A percentile compares a stretch with the other conserved stretches of the same genome.
Conservation (phyloP, 2,329 filamentous ascomycete genomes). For the Endocalyx cinctus region DNA sequence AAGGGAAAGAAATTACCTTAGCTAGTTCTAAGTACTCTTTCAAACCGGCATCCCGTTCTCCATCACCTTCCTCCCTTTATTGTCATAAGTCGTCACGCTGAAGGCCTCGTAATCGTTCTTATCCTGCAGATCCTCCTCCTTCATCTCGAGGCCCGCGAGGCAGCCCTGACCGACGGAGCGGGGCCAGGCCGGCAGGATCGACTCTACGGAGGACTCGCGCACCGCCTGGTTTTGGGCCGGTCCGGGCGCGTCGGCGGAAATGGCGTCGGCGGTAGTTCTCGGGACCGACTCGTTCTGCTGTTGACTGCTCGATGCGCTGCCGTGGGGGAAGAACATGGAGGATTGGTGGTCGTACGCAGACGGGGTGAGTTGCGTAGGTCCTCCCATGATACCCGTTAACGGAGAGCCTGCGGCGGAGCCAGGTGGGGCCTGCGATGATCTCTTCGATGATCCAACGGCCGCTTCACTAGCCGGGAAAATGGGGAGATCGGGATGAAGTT, state of each 20-base stretch:
- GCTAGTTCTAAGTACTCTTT: too few species aligned
- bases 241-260: too few species aligned
- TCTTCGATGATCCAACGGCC: conserved; percentile 19
- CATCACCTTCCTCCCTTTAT: conserved; percentile 22
- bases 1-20: too few species aligned
- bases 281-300: not conserved
- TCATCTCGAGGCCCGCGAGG: conserved; percentile 21
- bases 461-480: conserved; percentile 49
- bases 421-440: too few species aligned
- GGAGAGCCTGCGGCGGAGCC: not conserved
- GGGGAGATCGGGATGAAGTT: conserved; percentile 59
- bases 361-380: not conserved
- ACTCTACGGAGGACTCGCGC: conserved; percentile 23
- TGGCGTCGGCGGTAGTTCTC: not conserved
- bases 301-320: too few species aligned
- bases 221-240: conserved; percentile 6
- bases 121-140: conserved; percentile 24
- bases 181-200: conserved; percentile 26
- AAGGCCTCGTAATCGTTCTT: conserved; percentile 30
- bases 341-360: too few species aligned
- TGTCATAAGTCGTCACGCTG: conserved; percentile 30
- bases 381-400: not conserved
- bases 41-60: conserved; percentile 26
- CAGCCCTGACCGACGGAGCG: conserved; percentile 25
- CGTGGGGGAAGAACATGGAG: too few species aligned